Percentiles rank a stretch among this genome's conserved stretches.
Conservation (phyloP, 2,329 filamentous ascomycete species). For the Sodiomyces alkalinus region DNA sequence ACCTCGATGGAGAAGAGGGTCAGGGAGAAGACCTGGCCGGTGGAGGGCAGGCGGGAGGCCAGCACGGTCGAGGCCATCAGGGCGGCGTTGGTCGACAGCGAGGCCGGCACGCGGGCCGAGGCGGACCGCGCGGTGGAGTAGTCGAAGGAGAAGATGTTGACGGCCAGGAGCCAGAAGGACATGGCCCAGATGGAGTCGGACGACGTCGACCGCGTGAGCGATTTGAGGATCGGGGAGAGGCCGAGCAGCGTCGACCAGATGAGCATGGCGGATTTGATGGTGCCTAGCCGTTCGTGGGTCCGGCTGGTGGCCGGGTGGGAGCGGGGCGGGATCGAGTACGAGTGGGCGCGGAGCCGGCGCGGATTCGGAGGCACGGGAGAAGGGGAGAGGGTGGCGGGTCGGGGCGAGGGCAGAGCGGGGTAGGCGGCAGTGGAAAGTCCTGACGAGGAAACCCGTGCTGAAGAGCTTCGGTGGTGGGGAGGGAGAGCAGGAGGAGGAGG, state of each 20-base stretch:
- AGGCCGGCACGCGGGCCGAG: conserved; percentile 35
- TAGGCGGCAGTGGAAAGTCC: conserved; percentile 13
- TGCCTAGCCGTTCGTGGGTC: conserved; percentile 47
- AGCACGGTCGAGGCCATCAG: conserved; percentile 93
- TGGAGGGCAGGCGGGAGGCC: conserved; percentile 75
- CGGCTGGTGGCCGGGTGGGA: conserved; percentile 19
- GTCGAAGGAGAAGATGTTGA: conserved; percentile 97
- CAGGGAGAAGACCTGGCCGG: conserved; percentile 85
- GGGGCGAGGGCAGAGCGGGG: conserved; percentile 39
- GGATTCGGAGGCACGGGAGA: conserved; percentile 6
- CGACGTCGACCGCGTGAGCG: conserved; percentile 82
- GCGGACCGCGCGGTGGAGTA: conserved; percentile 56
- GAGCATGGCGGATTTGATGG: conserved; percentile 79
- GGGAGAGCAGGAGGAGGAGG: background rate
- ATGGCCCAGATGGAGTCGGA: conserved; percentile 96
- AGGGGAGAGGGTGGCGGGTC: conserved; percentile 28
- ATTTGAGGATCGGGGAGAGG: conserved; percentile 89
- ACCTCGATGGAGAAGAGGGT: conserved; percentile 96
- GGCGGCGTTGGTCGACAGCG: conserved; percentile 83
- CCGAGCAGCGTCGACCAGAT: conserved; percentile 90
- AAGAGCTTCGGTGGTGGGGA: no score
- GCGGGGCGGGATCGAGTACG: conserved; percentile 11
- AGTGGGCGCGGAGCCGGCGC: conserved; percentile 10
- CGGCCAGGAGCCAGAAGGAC: conserved; percentile 79
- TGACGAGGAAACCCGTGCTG: background rate